phyloP scores from a whole-genome alignment of 1,139 yeast species.

The Pichia sp. region DNA sequence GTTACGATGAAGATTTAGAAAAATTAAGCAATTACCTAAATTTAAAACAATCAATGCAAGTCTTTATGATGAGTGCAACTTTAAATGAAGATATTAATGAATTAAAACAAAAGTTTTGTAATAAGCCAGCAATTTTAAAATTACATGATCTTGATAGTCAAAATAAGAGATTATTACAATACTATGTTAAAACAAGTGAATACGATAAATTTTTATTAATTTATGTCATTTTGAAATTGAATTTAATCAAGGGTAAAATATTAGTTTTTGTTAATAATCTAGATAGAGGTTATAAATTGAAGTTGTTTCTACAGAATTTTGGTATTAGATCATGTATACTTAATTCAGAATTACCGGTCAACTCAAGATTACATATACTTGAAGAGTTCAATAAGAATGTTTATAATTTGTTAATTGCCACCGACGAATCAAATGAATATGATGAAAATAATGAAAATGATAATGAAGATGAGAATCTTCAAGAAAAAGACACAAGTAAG shows the following conservation, averaged over 20 bases:
- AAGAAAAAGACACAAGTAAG: constrained; percentile 29
- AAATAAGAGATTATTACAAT: constrained; percentile 65
- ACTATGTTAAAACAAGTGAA: constrained; percentile 79
- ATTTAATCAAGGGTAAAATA: constrained; percentile 85
- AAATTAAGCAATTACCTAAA: constrained; percentile 58
- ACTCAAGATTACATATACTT: constrained; percentile 89
- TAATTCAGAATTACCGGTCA: constrained; percentile 88
- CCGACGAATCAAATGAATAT: constrained; percentile 74
- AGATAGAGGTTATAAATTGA: constrained; percentile 91
- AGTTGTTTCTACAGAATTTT: constrained; percentile 87
- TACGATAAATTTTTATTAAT: constrained; percentile 86
- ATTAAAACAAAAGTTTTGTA: constrained; percentile 71
- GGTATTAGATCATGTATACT: constrained; percentile 85
- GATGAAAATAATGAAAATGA: constrained; percentile 32
- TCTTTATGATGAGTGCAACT: constrained; percentile 96
- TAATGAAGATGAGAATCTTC: constrained; percentile 35
- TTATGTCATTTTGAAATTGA: constrained; percentile 86
- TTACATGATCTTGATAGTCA: constrained; percentile 57
- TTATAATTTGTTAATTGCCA: constrained; percentile 83
- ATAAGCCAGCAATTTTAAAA: constrained; percentile 77
- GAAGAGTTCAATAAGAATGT: constrained; percentile 92
- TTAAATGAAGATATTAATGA: constrained; percentile 78
- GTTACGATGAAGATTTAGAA: constrained; percentile 76
- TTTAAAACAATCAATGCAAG: constrained; percentile 69
- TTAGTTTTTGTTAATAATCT: constrained; percentile 86